Base-by-base conservation (phyloP, 192 early-diverging fungal genomes). In the Rhizophagus clarus region DNA sequence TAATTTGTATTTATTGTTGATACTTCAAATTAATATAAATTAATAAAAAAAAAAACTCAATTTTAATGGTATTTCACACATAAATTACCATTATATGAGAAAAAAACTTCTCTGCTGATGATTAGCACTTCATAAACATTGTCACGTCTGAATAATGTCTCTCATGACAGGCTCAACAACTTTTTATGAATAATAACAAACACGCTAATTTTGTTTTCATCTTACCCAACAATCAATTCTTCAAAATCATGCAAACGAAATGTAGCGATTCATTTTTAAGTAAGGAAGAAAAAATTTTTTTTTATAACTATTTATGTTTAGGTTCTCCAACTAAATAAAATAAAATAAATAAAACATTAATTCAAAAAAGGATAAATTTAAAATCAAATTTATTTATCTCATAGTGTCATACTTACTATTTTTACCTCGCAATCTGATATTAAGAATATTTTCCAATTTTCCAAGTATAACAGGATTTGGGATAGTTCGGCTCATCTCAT, bases 401-500 rank as follows among this genome's bases (percentile, higher is more conserved):
- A 37, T 31, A 67, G 8, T 67, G 14, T 31, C 7, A 51, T 62
- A 75, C 75, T 62, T 15, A 77, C 75, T 66, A 17, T 77, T 77
- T 66, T 77, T 77, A 62, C 75, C 75, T 11, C 75, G 75, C 66
- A 99, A 84, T 89, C 95, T 99, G 70, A 99, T 90, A 60, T 92
- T 95, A 56, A 99, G 85, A 24, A 87, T 91, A 37, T 95, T 88
- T 89, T 99, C 97, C 84, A 99, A 84, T 86, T 97, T 97, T 31
- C 86, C 88, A 32, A 99, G 88, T 67, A 97, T 86, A 86, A 97
- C 94, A 84, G 96, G 96, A 87, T 96, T 97, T 71, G 96, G 96
- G 78, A 95, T 93, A 42, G 92, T 92, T 82, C 90, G 89, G 5
- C 95, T 94, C 76, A 87, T 84, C 86, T 99, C 97, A 81, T 97